Evolutionary conservation across 2,329 filamentous ascomycete genomes (phyloP), one percentile per base, ranked within the genome.

Genomic region (Colletotrichum siamense): DNA sequence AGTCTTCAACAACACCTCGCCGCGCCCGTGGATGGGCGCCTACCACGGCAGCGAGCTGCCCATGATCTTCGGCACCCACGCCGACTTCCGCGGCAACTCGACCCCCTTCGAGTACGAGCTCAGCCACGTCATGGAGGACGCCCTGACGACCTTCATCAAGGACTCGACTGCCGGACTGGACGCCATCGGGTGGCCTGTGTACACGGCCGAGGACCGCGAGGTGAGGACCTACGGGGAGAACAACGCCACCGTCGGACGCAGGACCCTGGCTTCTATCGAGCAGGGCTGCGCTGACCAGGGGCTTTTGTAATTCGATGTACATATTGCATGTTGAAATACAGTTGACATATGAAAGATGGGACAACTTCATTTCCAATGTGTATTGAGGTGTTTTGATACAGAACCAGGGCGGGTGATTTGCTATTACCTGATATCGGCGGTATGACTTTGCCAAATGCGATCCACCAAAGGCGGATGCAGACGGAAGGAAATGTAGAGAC

Each of bases 11-110:
- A 82, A 82, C 61, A 78, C 82, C 62, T 79, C 78, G 6, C 82
- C 82, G 1, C 73, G 62, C 61, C 55, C 73, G 7, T 84, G 76
- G 73, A 74, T 81, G 74, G 81, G 82, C 8, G 80, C 82, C 6
- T 83, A 81, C 49, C 82, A 84, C 69, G 77, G 74, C 26, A 74
- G 81, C n/a, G 82, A 84, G 76, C 77, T 84, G 52, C 83, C 83
- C 15, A 65, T 83, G 65, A 69, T 85, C 2, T 84, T 84, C 62
- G 83, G 83, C 7, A 85, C 83, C 4, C 78, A 81, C 55, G 77
- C 81, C 18, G 66, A 77, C 61, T 77, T 71, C 67, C 75, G 72
- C 28, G 75, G 75, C 61, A 75, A 75, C 75, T 77, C 75, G 22
- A 76, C 73, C 5, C 10, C 57, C 2, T 74, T 77, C 44, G 75